Evolutionary conservation across 2,329 filamentous ascomycete genomes (phyloP), one percentile per base, ranked within the genome.

Genomic region (Gaeumannomyces sp.): DNA sequence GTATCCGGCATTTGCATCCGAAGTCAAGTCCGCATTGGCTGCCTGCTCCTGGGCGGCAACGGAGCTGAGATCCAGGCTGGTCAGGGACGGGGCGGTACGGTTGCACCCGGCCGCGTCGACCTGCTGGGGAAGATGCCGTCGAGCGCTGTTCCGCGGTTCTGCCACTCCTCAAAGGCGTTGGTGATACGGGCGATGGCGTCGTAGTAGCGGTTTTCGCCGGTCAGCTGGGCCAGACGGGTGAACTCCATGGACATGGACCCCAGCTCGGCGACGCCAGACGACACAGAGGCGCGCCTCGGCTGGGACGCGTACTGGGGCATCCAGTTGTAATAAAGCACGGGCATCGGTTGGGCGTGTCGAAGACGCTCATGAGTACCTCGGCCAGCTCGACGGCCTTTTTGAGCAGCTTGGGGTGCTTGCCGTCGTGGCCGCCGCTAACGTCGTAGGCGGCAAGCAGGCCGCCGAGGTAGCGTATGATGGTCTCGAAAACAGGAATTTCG

Each of bases 301-400:
- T 88, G 83, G 4, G 83, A 85, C 13, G 85, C 83, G 70, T 81
- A 86, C 22, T 83, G 77, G 69, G 89, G 90, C 70, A 85, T 84
- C 91, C 90, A 97, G 67, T 83, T 79, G 76, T 94, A 96, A 76
- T 89, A 93, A 6, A 92, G 83, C 7, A 92, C 78, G 3, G 94
- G 93, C 91, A 98, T 96, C 92, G 87, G 75, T 98, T 97, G 0
- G 93, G 93, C 0, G 94, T 97, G 76, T 96, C 92, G 71, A 96
- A 96, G 4, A 90, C 85, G 64, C 89, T 87, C 79, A 93, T 92
- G 38, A 96, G 79, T 66, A 96, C 83, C 71, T 94, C 90, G 56
- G 87, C 92, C 31, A 95, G 83, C 76, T 94, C 89, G 50, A 89
- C 81, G 1, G 92, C 91, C 76, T 96, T 95, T 64, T 88, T 85